phyloP scores from a whole-genome alignment of 164 flowering plant species.

The Vitis labrusca region DNA sequence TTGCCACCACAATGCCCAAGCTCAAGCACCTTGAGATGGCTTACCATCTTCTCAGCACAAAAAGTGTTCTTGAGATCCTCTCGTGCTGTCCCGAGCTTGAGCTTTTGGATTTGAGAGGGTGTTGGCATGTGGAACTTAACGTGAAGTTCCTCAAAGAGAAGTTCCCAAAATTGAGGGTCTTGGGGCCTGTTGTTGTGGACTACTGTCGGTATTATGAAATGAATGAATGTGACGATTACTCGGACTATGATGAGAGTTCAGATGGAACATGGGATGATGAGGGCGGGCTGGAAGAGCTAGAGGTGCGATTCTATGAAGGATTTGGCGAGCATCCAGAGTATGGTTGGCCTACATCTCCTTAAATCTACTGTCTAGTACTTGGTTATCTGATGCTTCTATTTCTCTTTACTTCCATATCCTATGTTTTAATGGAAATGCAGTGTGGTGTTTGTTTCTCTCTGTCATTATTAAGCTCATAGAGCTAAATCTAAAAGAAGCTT shows the following conservation, averaged over 20 bases:
- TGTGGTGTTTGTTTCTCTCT: not conserved
- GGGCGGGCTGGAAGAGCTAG: conserved; percentile 29
- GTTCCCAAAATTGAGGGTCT: conserved; percentile 37
- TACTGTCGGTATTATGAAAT: conserved; percentile 17
- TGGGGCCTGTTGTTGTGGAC: conserved; percentile 43
- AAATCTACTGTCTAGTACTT: conserved; percentile 1
- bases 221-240: conserved; percentile 37
- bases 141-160: conserved; percentile 31
- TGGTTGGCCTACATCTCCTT: conserved; percentile 53
- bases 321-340: conserved; percentile 21
- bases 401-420: conserved; percentile 4
- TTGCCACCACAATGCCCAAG: conserved; percentile 73
- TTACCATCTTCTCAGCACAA: conserved; percentile 39
- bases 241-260: conserved; percentile 30
- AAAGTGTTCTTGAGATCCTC: conserved; percentile 23
- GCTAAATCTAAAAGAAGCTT: not conserved
- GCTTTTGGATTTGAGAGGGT: conserved; percentile 67
- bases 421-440: conserved; percentile 4
- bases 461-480: not conserved
- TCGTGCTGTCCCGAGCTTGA: conserved; percentile 44
- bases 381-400: not conserved
- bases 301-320: conserved; percentile 43
- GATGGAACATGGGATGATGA: conserved; percentile 47
- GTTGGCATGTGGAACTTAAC: conserved; percentile 52
- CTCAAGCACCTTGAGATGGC: conserved; percentile 73